Evolutionary conservation across 1,284 basidiomycete genomes (phyloP), one percentile per base, ranked within the genome.

Genomic region (Trametes polyzona): DNA sequence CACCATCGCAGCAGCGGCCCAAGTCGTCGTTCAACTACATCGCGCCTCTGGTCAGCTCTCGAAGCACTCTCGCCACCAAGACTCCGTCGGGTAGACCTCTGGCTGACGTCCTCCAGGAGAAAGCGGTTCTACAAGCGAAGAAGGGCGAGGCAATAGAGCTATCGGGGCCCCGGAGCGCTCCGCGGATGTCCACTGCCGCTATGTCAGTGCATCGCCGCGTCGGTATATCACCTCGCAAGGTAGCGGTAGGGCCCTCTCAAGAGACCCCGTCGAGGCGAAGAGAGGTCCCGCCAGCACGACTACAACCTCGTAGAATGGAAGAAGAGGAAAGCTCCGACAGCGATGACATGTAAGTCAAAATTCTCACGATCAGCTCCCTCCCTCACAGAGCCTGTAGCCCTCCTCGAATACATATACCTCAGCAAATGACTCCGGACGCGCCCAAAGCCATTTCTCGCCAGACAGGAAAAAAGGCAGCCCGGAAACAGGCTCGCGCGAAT

Each of bases 171-270:
- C 39, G 50, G 12, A 60, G 47, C 33, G 43, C 44, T 8, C 56
- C 58, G 16, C 53, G 58, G 12, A 51, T 32, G 29, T 47, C 61
- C 8, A 26, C 52, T 8, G 53, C 58, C 4, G 55, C 58, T 9
- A 63, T 60, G 61, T 63, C 61, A 8, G 58, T 63, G n/a, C 61
- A 58, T 47, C 58, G 58, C 2, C 55, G 61, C 8, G 49, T 46
- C 2, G 51, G n/a, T 2, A 21, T 47, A n/a, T 58, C 58, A 4
- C 61, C 61, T 11, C 36, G 52, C 32, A 58, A 58, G 37, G 43
- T 19, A 2, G 37, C 35, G 23, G 44, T 23, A n/a, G 32, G 30
- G 14, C 9, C 39, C 14, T 16, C 29, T 14, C 21, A 19, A 10
- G 14, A 12, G 8, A 12, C 44, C 4, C 30, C 19, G 21, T 3